Base-by-base conservation (phyloP, 2,329 filamentous ascomycete species). In the Paracorniculantispora psalliotae region DNA sequence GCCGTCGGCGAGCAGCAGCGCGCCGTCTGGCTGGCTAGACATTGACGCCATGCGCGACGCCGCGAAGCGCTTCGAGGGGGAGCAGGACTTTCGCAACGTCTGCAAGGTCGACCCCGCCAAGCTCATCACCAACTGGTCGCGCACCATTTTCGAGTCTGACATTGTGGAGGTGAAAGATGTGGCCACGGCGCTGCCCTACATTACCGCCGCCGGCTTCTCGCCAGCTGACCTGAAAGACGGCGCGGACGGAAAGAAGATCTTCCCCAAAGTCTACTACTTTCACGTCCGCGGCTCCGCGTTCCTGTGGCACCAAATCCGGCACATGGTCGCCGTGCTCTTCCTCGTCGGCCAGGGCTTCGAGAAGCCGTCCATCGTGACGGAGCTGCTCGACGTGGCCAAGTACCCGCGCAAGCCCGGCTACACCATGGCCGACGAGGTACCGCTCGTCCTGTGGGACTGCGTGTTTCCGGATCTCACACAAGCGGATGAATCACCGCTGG, bases 251-350 rank as follows among this genome's bases (percentile, higher is more conserved):
- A 66, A 59, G 0, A 66, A 59, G 0, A 62, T 61, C 6, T 68
- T 73, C 57, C 81, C 86, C 7, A 90, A 91, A 68, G 82, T 97
- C 15, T 97, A 96, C 76, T 87, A 88, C 62, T 96, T 99, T 73
- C 87, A 88, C 60, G 86, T 99, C 43, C 86, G 92, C 65, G 94
- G 94, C 21, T 92, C 89, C 8, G 94, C 92, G 1, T 99, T 99
- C 73, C 77, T 99, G 49, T 99, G 94, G 94, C 94, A 99, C 75
- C 94, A 99, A 76, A 96, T 99, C 65, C 87, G 94, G 25, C 91
- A 93, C 76, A 92, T 99, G 84, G 87, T 96, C n/a, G 85, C 88
- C 17, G 79, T 97, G 7, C 78, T 99, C n/a, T 97, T 99, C 77
- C 79, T 94, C 12, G 86, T 97, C 9, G 94, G 91, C 28, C 94